These are phyloP conservation scores for Rhizopogon rudus DNA, from an alignment of 768 basidiomycete genomes.

Conservation along the genomic window DNA sequence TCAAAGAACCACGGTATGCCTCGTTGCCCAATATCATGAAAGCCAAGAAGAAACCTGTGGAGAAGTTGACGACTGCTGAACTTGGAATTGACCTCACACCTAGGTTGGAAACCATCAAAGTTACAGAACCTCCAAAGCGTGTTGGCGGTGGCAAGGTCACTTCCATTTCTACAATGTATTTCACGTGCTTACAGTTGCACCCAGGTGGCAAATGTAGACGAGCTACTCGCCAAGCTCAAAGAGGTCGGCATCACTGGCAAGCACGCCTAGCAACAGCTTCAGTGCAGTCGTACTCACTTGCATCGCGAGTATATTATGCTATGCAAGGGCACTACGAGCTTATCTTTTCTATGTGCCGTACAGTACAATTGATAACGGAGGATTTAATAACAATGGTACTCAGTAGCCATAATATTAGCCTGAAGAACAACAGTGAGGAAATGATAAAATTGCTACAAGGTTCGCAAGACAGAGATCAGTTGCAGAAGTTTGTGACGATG, in stretches of 20 bases:
- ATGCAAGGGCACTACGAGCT: not conserved
- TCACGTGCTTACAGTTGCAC: slow-evolving; percentile 6
- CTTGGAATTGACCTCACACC: slow-evolving; percentile 83
- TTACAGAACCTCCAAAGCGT: slow-evolving; percentile 85
- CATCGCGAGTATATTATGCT: not conserved
- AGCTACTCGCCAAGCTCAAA: slow-evolving; percentile 84
- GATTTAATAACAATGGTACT: not conserved
- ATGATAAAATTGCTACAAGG: slow-evolving; percentile 3
- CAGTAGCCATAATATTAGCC: not conserved
- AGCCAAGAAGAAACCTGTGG: slow-evolving; percentile 97
- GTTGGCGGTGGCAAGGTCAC: slow-evolving; percentile 85
- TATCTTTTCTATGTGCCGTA: not conserved
- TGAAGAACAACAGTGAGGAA: slow-evolving; percentile 8
- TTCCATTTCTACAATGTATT: not conserved
- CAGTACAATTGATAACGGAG: not conserved
- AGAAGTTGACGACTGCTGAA: slow-evolving; percentile 75
- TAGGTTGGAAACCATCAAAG: slow-evolving; percentile 79
- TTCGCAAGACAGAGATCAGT: slow-evolving; percentile 11
- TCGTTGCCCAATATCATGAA: slow-evolving; percentile 98
- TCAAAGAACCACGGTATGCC: slow-evolving; percentile 88
- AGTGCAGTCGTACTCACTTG: not conserved
- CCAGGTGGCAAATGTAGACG: slow-evolving; percentile 80
- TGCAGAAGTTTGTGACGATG: not conserved
- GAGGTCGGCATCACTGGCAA: slow-evolving; percentile 60
- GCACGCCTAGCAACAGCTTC: slow-evolving; percentile 10